Conservation (phyloP, 768 basidiomycete species). For the Mycena rebaudengoi region DNA sequence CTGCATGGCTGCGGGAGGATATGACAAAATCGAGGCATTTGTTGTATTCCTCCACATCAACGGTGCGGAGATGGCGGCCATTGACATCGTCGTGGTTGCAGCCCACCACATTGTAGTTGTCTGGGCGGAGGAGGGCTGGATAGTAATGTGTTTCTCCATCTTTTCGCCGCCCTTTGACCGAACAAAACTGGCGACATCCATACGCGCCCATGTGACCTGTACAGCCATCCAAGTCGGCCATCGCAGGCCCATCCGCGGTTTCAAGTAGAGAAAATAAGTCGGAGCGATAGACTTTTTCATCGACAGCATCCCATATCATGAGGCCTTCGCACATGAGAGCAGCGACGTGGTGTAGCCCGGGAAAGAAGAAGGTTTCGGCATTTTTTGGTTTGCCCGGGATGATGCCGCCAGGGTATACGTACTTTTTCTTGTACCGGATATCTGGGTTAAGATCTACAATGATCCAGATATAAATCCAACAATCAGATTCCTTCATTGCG, state of each 20-base stretch:
- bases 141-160: conserved; percentile 40
- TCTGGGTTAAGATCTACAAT: conserved; percentile 27
- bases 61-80: conserved; percentile 34
- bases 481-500: conserved; percentile 31
- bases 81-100: conserved; percentile 34
- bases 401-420: neutral
- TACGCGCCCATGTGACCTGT: conserved; percentile 7
- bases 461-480: conserved; percentile 43
- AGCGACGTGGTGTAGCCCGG: neutral
- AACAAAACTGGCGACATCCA: conserved; percentile 45
- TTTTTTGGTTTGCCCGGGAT: neutral
- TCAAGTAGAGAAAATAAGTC: neutral
- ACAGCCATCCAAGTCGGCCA: neutral
- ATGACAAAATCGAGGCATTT: conserved; percentile 27
- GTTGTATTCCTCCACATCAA: conserved; percentile 37
- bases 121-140: conserved; percentile 37
- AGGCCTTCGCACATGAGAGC: conserved; percentile 2
- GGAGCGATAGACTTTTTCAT: neutral
- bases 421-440: conserved; percentile 28
- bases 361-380: neutral
- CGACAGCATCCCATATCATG: neutral
- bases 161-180: conserved; percentile 41
- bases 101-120: conserved; percentile 30
- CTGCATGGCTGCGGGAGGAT: conserved; percentile 46
- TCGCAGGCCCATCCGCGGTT: conserved; percentile 1